Evolutionary conservation across 202 grass and related monocot genomes (phyloP), one percentile per base, ranked within the genome.

Genomic region (Schoenoplectus triqueter): DNA sequence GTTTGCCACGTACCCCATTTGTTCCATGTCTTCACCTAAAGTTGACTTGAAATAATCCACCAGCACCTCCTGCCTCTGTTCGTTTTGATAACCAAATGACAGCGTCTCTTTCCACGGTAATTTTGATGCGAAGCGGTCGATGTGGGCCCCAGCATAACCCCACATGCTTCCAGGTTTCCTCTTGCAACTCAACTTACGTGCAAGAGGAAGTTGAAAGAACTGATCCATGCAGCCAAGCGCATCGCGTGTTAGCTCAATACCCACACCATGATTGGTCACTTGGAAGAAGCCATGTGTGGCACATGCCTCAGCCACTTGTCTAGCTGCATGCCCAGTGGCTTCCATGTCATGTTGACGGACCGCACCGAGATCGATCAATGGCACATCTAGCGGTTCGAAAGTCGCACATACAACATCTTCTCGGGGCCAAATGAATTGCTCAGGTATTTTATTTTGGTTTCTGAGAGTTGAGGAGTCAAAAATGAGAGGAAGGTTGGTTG

Each of bases 41-140:
- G 79, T 92, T 83, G 87, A 64, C 82, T 81, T 74, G 91, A 97
- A 90, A 88, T 95, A 97, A 84, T 97, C 89, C 0, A 89, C 86
- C 66, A 97, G 82, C 10, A 88, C 88, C 46, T 83, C 87, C 1
- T 40, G 7, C 14, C 11, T 79, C 65, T 18, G 71, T 54, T 57
- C 87, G 47, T 79, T 82, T 11, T 86, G 92, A 88, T 91, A 97
- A 10, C 92, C 89, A 84, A 97, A 94, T 50, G 95, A 97, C 19
- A 97, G 90, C 42, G 92, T 97, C 88, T 97, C 95, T 82, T 95
- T 97, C 95, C 95, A 97, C 1, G 95, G 95, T 42, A 97, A 89
- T 85, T 90, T 94, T 21, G 88, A 83, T 13, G 86, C 62, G 83
- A 97, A 97, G 21, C 95, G 88, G 85, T 94, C 95, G 5, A 92